Conservation (phyloP, 306 rosid genomes). For the Rosa persica region DNA sequence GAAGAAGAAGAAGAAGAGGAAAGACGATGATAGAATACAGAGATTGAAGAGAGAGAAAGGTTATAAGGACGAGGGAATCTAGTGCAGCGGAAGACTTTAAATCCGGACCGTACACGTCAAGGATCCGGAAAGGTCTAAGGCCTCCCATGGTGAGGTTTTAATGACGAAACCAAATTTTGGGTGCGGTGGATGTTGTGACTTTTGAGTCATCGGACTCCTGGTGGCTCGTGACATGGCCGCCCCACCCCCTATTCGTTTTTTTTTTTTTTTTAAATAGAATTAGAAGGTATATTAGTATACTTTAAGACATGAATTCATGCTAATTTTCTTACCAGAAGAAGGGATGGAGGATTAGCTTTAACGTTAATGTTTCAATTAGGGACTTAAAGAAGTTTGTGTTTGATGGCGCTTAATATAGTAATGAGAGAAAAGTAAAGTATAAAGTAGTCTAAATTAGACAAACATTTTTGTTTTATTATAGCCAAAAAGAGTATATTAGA, state of each 20-base stretch:
- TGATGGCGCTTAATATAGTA: no score
- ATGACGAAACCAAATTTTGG: not conserved
- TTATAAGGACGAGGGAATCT: slow-evolving; percentile 30
- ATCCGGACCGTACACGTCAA: slow-evolving; percentile 80
- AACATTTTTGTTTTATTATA: no score
- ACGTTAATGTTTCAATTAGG: no score
- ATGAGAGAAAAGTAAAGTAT: no score
- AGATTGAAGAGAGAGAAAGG: not conserved
- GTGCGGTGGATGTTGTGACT: not conserved
- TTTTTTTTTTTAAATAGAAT: not conserved
- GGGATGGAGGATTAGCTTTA: not conserved
- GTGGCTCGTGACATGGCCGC: not conserved
- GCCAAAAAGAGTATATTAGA: no score
- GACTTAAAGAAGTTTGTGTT: no score
- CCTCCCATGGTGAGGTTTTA: no score
- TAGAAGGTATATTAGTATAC: not conserved
- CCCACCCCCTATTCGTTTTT: not conserved
- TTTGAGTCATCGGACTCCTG: not conserved
- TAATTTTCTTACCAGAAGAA: not conserved
- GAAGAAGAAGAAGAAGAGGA: not conserved
- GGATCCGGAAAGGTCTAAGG: not conserved
- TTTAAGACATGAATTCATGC: not conserved
- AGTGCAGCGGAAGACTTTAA: slow-evolving; percentile 22
- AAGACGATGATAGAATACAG: not conserved
- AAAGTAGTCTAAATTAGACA: no score